These are phyloP conservation scores for Neofusicoccum parvum DNA, from an alignment of 2,329 filamentous ascomycete species.

Conservation along the genomic window DNA sequence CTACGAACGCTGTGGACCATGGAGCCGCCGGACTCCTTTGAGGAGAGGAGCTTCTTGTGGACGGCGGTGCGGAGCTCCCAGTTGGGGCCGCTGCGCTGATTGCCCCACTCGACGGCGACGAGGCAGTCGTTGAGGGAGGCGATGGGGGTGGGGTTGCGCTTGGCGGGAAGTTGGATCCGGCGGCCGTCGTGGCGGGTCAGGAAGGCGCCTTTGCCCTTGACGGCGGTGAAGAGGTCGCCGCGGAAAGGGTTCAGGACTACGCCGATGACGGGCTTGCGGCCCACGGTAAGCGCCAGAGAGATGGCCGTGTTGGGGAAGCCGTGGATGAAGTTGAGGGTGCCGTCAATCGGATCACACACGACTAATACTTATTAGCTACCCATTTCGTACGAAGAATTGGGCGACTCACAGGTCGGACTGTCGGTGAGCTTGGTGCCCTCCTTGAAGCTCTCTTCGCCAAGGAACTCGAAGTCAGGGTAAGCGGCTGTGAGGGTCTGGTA, in stretches of 20 bases:
- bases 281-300: slow-evolving; percentile 35
- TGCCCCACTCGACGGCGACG: slow-evolving; percentile 41
- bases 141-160: slow-evolving; percentile 32
- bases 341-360: slow-evolving; percentile 42
- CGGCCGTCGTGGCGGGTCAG: slow-evolving; percentile 29
- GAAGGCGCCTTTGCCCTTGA: slow-evolving; percentile 37
- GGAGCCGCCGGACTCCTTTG: slow-evolving; percentile 32
- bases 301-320: slow-evolving; percentile 41
- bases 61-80: slow-evolving; percentile 38
- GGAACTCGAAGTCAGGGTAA: slow-evolving; percentile 50
- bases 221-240: slow-evolving; percentile 37
- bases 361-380: slow-evolving; percentile 17
- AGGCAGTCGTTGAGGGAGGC: slow-evolving; percentile 35
- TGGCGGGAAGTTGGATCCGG: slow-evolving; percentile 32
- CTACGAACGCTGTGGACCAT: slow-evolving; percentile 39
- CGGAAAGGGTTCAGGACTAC: slow-evolving; percentile 40
- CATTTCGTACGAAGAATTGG: too few relatives aligned
- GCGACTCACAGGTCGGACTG: slow-evolving; percentile 30
- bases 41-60: slow-evolving; percentile 33
- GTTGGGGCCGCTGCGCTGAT: slow-evolving; percentile 38
- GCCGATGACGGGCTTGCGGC: slow-evolving; percentile 37
- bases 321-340: slow-evolving; percentile 43
- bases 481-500: slow-evolving; percentile 43
- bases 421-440: slow-evolving; percentile 33
- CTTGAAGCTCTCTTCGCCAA: slow-evolving; percentile 42